These are phyloP conservation scores for Hyaloscypha variabilis DNA, from an alignment of 495 filamentous ascomycete genomes.

Conservation along the genomic window DNA sequence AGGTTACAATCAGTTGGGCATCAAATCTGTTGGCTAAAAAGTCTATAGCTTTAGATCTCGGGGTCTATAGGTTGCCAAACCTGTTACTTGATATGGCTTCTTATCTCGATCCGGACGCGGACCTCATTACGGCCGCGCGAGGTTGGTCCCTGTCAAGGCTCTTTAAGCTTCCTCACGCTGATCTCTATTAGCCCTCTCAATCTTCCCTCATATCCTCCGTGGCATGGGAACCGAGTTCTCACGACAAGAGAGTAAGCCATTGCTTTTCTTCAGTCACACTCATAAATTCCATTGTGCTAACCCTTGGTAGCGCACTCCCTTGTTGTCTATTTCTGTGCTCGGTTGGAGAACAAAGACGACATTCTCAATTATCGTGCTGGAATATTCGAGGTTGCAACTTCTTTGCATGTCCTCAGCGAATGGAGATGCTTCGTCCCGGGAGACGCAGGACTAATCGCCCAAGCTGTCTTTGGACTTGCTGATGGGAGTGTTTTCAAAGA, in stretches of 20 bases:
- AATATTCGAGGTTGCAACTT: constrained; percentile 3
- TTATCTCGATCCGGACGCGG: background rate
- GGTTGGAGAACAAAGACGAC: constrained; percentile 22
- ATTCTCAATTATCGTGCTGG: constrained; percentile 8
- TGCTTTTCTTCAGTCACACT: background rate
- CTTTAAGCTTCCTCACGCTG: background rate
- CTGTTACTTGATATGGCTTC: constrained; percentile 1
- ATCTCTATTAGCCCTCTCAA: background rate
- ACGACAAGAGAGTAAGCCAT: constrained; percentile 18
- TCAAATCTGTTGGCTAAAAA: background rate
- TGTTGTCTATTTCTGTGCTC: constrained; percentile 20
- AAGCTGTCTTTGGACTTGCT: constrained; percentile 19
- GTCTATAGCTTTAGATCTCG: constrained; percentile 17
- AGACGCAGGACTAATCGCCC: constrained; percentile 13
- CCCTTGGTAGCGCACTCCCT: constrained; percentile 17
- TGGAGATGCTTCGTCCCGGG: constrained; percentile 16
- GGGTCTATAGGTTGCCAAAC: background rate
- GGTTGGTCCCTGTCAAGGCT: background rate
- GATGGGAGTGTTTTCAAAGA: constrained; percentile 39
- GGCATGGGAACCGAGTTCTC: background rate
- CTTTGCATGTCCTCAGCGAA: constrained; percentile 6
- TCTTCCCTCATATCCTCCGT: background rate
- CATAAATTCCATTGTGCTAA: constrained; percentile 5
- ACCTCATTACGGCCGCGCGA: constrained; percentile 8
- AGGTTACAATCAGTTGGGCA: background rate